phyloP scores from a whole-genome alignment of 139 green algal species.

The Spirogloea muscicola region DNA sequence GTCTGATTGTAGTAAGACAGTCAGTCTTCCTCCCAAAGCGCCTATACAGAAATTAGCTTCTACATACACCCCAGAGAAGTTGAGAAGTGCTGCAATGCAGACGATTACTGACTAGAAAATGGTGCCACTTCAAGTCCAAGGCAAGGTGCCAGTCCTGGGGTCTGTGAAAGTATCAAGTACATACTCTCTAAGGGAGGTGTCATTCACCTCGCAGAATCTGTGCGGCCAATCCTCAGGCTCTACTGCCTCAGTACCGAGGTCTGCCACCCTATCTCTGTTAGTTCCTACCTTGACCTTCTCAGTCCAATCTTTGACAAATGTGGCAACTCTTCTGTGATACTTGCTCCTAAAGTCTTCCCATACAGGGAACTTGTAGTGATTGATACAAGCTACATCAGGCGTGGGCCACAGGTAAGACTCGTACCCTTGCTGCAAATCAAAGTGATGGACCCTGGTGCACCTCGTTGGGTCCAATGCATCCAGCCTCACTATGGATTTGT shows the following conservation, averaged over 20 bases:
- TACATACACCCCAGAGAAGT: too few species aligned
- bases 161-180: too few species aligned
- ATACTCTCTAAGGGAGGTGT: conserved; percentile 14
- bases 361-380: conserved; percentile 37
- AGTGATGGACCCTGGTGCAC: background rate
- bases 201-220: conserved; percentile 15
- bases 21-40: too few species aligned
- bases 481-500: conserved; percentile 19
- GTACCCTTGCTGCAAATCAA: background rate
- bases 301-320: conserved; percentile 18
- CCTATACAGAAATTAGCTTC: too few species aligned
- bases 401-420: too few species aligned
- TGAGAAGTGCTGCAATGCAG: too few species aligned
- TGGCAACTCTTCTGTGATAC: conserved; percentile 13
- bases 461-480: background rate
- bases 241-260: conserved; percentile 5
- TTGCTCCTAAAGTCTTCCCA: conserved; percentile 14
- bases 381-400: background rate
- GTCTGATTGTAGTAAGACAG: too few species aligned
- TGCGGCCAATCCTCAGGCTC: conserved; percentile 17
- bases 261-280: background rate
- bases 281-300: background rate
- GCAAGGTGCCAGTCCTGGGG: too few species aligned
- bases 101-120: too few species aligned
- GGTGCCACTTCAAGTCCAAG: too few species aligned